A percentile compares a stretch with the other conserved stretches of the same genome.
These are phyloP conservation scores for Aureoboletus auriporus DNA, from an alignment of 768 basidiomycete genomes.

Conservation along the genomic window DNA sequence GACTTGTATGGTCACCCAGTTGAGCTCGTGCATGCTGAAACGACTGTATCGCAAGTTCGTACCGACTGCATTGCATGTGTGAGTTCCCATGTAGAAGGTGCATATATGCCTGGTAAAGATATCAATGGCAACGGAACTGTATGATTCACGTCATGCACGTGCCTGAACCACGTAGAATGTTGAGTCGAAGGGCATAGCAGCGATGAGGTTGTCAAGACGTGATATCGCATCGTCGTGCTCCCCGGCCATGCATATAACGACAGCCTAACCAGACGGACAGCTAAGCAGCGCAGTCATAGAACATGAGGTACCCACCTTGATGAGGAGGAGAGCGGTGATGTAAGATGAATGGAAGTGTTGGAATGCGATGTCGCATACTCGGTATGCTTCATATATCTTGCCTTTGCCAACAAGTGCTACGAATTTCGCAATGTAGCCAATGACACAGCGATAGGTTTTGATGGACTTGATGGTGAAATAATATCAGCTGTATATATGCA, in stretches of 20 bases:
- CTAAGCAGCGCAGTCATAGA: not conserved
- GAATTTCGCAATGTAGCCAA: slow-evolving; percentile 6
- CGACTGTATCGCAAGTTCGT: not conserved
- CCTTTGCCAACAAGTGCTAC: not conserved
- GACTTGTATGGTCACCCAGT: not conserved
- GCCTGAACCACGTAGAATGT: not conserved
- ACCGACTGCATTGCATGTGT: not conserved
- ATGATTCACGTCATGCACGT: not conserved
- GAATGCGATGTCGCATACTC: not conserved
- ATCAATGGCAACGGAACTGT: not conserved
- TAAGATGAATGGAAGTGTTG: not conserved
- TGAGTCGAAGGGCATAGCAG: not conserved
- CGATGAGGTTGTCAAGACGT: not conserved
- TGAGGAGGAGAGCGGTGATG: not conserved
- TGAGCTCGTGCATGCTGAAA: not conserved
- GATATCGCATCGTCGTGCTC: not conserved
- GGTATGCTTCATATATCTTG: not conserved
- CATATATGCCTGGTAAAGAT: slow-evolving; percentile 6
- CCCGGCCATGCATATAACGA: not conserved
- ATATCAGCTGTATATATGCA: not conserved
- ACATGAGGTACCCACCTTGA: not conserved
- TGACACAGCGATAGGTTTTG: not conserved
- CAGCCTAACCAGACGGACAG: not conserved
- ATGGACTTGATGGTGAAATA: slow-evolving; percentile 1
- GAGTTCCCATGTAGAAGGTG: slow-evolving; percentile 2